Evolutionary conservation across 441 rosid species (phyloP).

Genomic region (Bocquillonia castaneifolia): DNA sequence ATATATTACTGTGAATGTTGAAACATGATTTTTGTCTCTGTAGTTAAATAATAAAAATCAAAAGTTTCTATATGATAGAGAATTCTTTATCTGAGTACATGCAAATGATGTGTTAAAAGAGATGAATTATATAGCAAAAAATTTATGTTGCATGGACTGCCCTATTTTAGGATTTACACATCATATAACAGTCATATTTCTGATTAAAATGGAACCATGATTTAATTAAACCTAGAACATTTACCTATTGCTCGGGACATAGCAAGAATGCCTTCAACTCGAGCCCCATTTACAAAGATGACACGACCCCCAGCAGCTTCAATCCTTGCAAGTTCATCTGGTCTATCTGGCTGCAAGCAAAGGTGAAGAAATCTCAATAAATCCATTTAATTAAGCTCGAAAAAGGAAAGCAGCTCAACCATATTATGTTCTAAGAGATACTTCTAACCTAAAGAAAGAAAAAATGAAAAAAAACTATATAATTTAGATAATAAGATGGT

Average conservation of each 20-base stretch:
- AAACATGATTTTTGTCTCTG: background rate
- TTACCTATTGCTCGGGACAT: slow-evolving; percentile 86
- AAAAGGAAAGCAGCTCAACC: background rate
- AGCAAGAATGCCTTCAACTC: slow-evolving; percentile 81
- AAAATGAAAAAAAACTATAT: too few relatives aligned
- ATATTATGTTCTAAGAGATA: too few relatives aligned
- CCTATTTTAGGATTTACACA: background rate
- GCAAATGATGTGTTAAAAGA: background rate
- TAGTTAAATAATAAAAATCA: background rate
- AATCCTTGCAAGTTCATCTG: slow-evolving; percentile 69
- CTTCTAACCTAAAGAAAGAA: too few relatives aligned
- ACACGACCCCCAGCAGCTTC: slow-evolving; percentile 66
- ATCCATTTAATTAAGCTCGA: background rate
- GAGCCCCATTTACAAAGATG: slow-evolving; percentile 46
- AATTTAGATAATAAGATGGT: too few relatives aligned
- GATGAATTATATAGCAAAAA: background rate
- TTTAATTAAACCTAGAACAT: slow-evolving; percentile 11
- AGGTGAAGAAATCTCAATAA: background rate
- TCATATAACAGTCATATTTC: background rate
- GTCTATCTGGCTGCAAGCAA: slow-evolving; percentile 64
- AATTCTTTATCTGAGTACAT: background rate
- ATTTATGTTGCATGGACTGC: too few relatives aligned
- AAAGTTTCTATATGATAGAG: background rate
- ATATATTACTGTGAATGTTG: background rate
- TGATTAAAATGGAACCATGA: background rate